Conservation (phyloP, 192 early-diverging fungal species). For the Gamsiella multidivaricata region DNA sequence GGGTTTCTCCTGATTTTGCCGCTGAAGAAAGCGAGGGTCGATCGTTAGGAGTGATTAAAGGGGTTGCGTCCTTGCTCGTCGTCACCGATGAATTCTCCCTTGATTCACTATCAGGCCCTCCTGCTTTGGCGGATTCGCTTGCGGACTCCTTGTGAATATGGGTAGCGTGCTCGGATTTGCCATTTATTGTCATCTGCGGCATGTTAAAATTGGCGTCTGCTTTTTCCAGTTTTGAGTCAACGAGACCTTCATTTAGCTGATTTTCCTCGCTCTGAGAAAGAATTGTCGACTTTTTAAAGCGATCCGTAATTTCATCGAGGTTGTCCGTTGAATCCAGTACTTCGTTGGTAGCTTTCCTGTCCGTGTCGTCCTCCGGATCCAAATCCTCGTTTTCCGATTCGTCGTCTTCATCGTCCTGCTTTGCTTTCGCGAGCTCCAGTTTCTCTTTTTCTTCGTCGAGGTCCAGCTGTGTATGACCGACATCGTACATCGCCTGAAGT, state of each 20-base stretch:
- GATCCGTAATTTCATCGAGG: slow-evolving; percentile 36
- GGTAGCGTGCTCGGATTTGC: no score
- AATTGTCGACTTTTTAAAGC: slow-evolving; percentile 19
- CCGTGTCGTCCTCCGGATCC: slow-evolving; percentile 9
- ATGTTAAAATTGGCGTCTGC: no score
- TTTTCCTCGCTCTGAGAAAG: slow-evolving; percentile 8
- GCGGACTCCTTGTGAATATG: no score
- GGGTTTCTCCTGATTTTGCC: no score
- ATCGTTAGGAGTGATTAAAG: no score
- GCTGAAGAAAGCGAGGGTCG: no score
- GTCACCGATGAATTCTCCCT: neutral
- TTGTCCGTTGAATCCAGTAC: neutral
- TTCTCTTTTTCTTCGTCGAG: slow-evolving; percentile 10
- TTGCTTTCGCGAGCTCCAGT: slow-evolving; percentile 13
- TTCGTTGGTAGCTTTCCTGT: neutral
- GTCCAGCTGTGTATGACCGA: slow-evolving; percentile 19
- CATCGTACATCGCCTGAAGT: slow-evolving; percentile 46
- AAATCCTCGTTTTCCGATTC: slow-evolving; percentile 30
- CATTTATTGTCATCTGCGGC: no score
- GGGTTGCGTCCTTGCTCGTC: neutral
- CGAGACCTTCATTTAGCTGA: no score
- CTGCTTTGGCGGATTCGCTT: no score
- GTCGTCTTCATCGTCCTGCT: slow-evolving; percentile 23
- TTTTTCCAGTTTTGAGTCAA: no score
- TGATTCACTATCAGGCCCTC: no score